Evolutionary conservation across 2,329 filamentous ascomycete species (phyloP).

Genomic region (Geosmithia putterillii): DNA sequence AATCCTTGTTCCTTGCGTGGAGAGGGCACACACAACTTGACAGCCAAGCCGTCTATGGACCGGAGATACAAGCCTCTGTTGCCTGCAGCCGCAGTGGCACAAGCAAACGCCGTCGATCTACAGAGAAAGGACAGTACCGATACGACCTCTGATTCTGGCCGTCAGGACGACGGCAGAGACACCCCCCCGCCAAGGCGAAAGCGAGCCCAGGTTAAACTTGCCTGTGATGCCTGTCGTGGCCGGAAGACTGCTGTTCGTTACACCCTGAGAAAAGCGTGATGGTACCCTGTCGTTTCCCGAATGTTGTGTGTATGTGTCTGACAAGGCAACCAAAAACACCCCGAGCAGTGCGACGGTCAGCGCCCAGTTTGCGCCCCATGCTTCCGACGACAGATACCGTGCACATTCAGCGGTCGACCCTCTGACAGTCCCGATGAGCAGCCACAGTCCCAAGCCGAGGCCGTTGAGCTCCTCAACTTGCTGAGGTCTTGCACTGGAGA

Average conservation of each 20-base stretch:
- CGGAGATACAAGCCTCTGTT: constrained; percentile 4
- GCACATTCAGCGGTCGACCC: constrained; percentile 3
- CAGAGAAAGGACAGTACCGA: neutral
- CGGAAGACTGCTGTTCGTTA: constrained; percentile 6
- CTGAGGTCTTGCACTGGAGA: neutral
- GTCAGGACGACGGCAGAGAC: neutral
- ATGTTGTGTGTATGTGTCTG: neutral
- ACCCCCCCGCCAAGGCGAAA: neutral
- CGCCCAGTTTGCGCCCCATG: constrained; percentile 5
- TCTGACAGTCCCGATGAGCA: constrained; percentile 1
- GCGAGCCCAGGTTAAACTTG: constrained; percentile 5
- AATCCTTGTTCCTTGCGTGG: neutral
- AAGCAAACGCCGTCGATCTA: neutral
- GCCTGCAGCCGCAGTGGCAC: neutral
- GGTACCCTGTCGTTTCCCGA: too few relatives aligned
- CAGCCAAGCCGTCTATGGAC: constrained; percentile 1
- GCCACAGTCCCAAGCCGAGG: constrained; percentile 1
- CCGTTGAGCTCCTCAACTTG: constrained; percentile 2
- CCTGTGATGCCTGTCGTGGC: constrained; percentile 4
- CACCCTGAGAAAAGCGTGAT: neutral
- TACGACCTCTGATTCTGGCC: neutral
- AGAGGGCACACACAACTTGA: neutral
- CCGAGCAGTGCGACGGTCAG: constrained; percentile 4
- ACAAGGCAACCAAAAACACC: neutral
- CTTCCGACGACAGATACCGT: constrained; percentile 1